Percentiles rank a stretch among this genome's conserved stretches.
Conservation (phyloP, 495 filamentous ascomycete genomes). For the Symbiotaphrina buchneri region DNA sequence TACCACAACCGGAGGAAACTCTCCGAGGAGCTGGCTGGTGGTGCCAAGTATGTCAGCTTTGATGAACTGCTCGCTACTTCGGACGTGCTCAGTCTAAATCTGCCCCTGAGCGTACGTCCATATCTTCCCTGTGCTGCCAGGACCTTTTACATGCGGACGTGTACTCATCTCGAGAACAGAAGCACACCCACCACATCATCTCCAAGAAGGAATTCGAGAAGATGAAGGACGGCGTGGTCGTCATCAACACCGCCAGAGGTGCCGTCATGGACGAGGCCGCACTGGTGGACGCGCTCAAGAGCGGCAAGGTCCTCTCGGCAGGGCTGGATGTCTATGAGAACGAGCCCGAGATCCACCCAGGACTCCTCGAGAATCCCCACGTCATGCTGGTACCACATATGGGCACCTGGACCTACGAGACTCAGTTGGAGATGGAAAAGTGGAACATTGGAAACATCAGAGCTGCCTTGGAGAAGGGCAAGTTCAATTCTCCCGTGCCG, state of each 20-base stretch:
- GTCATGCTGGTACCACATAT: slow-evolving; percentile 66
- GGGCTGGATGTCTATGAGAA: slow-evolving; percentile 73
- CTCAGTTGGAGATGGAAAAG: slow-evolving; percentile 39
- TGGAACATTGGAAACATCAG: slow-evolving; percentile 39
- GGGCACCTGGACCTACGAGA: slow-evolving; percentile 41
- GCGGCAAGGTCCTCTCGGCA: slow-evolving; percentile 38
- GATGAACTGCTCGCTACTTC: slow-evolving; percentile 41
- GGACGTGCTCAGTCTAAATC: slow-evolving; percentile 59
- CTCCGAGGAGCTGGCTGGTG: slow-evolving; percentile 22
- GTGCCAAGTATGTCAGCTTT: slow-evolving; percentile 43
- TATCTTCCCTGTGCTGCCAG: slow-evolving; percentile 7
- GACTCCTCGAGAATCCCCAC: slow-evolving; percentile 41
- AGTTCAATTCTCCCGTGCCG: slow-evolving; percentile 29
- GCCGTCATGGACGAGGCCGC: slow-evolving; percentile 59
- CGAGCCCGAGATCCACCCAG: slow-evolving; percentile 49
- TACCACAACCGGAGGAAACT: slow-evolving; percentile 48
- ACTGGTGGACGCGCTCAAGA: slow-evolving; percentile 44
- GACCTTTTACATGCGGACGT: slow-evolving; percentile 21
- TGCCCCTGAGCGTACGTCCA: slow-evolving; percentile 30
- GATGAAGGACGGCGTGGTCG: slow-evolving; percentile 58
- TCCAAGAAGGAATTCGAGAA: slow-evolving; percentile 36
- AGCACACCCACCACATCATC: slow-evolving; percentile 43
- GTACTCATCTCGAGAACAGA: slow-evolving; percentile 6
- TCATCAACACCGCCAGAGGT: slow-evolving; percentile 68
- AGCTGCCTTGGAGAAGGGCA: slow-evolving; percentile 26